phyloP scores from a whole-genome alignment of 306 rosid genomes.

The Vicia sativa region DNA sequence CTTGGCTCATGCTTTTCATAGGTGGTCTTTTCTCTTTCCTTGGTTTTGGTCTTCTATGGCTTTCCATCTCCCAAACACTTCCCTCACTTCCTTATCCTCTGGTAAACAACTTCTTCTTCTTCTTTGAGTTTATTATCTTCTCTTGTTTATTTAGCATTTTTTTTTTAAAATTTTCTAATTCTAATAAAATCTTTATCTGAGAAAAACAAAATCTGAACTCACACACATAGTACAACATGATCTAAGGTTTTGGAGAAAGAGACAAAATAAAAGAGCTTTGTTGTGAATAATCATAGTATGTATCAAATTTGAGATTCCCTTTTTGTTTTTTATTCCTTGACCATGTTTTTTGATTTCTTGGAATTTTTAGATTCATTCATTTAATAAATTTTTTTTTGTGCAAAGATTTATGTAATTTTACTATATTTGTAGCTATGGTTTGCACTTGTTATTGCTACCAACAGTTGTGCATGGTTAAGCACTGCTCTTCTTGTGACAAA shows the following conservation, averaged over 20 bases:
- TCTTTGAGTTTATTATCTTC: neutral
- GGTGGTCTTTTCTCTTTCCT: conserved; percentile 62
- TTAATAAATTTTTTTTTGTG: neutral
- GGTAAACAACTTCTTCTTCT: conserved; percentile 46
- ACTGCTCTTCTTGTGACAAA: conserved; percentile 81
- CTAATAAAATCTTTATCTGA: neutral
- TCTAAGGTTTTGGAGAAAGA: conserved; percentile 1
- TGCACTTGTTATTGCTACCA: conserved; percentile 65
- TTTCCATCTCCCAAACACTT: conserved; percentile 51
- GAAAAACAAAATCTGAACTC: neutral
- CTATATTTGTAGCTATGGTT: conserved; percentile 62
- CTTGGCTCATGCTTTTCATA: conserved; percentile 65
- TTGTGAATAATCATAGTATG: conserved; percentile 5
- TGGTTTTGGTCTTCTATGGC: conserved; percentile 72
- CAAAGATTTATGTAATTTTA: neutral
- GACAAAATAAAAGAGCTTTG: neutral
- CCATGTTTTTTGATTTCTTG: neutral
- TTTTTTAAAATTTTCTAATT: no score
- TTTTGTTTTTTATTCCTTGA: neutral
- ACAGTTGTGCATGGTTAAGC: conserved; percentile 75
- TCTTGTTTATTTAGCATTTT: neutral
- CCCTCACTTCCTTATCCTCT: conserved; percentile 57
- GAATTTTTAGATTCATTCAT: neutral
- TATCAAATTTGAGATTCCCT: conserved; percentile 11
- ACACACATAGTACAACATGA: neutral